Evolutionary conservation across 2,329 filamentous ascomycete species (phyloP).

Genomic region (Penicillium sumatraense): DNA sequence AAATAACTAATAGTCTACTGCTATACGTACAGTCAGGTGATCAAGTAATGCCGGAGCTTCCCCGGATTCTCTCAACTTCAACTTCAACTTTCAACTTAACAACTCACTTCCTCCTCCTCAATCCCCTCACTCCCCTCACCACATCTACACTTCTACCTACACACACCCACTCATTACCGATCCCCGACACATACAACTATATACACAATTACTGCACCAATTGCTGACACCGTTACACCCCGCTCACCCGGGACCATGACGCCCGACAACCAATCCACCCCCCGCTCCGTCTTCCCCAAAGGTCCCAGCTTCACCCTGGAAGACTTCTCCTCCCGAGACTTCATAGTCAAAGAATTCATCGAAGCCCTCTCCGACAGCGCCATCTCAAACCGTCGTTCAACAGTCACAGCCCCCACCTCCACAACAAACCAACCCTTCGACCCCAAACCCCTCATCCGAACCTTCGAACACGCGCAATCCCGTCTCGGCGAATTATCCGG

Average conservation of each 20-base stretch:
- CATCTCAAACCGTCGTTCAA: slow-evolving; percentile 77
- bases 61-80: not conserved
- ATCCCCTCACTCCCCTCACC: not conserved
- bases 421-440: slow-evolving; percentile 69
- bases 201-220: slow-evolving; percentile 9
- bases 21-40: no score
- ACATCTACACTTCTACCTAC: not conserved
- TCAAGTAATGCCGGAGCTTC: not conserved
- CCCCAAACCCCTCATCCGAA: slow-evolving; percentile 93
- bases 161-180: not conserved
- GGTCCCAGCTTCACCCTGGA: slow-evolving; percentile 85
- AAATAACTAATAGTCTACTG: no score
- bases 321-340: slow-evolving; percentile 87
- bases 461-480: slow-evolving; percentile 75
- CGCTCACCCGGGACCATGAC: slow-evolving; percentile 30
- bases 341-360: slow-evolving; percentile 97
- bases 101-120: no score
- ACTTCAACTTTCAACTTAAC: not conserved
- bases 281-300: slow-evolving; percentile 72
- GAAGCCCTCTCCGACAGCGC: slow-evolving; percentile 88
- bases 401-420: slow-evolving; percentile 46
- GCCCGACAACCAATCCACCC: slow-evolving; percentile 44
- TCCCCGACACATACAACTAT: not conserved
- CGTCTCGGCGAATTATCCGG: slow-evolving; percentile 63
- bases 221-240: not conserved